Conservation (phyloP, 1,284 basidiomycete species). For the Heterobasidion parviporum region DNA sequence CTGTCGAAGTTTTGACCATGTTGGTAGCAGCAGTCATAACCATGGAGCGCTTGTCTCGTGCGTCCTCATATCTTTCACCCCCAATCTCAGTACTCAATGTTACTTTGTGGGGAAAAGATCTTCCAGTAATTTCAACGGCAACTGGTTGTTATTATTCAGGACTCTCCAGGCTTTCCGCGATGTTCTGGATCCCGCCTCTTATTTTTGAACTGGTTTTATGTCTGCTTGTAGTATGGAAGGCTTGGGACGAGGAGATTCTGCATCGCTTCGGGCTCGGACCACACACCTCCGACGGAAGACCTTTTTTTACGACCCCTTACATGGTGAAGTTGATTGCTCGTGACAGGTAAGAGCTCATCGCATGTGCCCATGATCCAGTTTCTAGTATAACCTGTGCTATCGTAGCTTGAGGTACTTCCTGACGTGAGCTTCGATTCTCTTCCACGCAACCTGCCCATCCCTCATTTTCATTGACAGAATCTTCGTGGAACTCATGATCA, state of each 20-base stretch:
- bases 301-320: not conserved
- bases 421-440: constrained; percentile 5
- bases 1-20: constrained; percentile 15
- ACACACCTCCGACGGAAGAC: not conserved
- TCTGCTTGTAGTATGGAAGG: constrained; percentile 17
- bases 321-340: constrained; percentile 10
- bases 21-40: constrained; percentile 15
- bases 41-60: constrained; percentile 13
- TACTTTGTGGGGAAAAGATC: constrained; percentile 4
- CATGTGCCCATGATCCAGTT: not conserved
- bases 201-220: constrained; percentile 18
- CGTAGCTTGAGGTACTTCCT: constrained; percentile 15
- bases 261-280: not conserved
- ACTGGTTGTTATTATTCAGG: constrained; percentile 18
- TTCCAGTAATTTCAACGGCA: constrained; percentile 18
- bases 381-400: not conserved
- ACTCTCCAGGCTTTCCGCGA: constrained; percentile 17
- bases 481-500: constrained; percentile 14
- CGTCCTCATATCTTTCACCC: not conserved
- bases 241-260: constrained; percentile 7
- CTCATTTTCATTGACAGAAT: constrained; percentile 11
- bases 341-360: constrained; percentile 10
- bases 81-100: not conserved
- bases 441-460: not conserved
- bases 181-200: constrained; percentile 6